Percentiles rank a stretch among this genome's conserved stretches.
Evolutionary conservation across 148 eudicot species (phyloP).

Genomic region (Camellia granthamiana): DNA sequence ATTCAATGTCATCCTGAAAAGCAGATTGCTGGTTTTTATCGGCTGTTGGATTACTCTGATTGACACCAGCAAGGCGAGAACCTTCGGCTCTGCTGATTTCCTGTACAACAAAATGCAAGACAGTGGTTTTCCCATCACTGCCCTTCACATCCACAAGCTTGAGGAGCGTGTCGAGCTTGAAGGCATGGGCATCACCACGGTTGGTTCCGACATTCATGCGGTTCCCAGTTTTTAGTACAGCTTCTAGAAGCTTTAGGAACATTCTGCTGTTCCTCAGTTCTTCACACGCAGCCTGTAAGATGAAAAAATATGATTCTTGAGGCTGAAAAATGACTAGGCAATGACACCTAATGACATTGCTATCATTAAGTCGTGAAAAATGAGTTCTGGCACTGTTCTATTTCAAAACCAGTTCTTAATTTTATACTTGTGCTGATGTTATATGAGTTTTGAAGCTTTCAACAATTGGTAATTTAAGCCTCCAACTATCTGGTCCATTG

Average conservation of each 20-base stretch:
- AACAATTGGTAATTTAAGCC: no score
- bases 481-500: no score
- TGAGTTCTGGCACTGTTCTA: no score
- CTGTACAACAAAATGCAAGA: slow-evolving; percentile 84
- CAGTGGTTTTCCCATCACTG: slow-evolving; percentile 75
- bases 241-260: slow-evolving; percentile 75
- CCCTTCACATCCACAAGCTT: slow-evolving; percentile 90
- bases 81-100: slow-evolving; percentile 76
- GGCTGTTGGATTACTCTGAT: slow-evolving; percentile 40
- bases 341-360: no score
- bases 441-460: no score
- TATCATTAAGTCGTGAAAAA: no score
- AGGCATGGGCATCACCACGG: slow-evolving; percentile 83
- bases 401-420: no score
- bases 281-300: slow-evolving; percentile 66
- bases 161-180: slow-evolving; percentile 81
- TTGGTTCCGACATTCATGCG: slow-evolving; percentile 84
- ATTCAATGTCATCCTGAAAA: slow-evolving; percentile 59
- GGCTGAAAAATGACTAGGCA: no score
- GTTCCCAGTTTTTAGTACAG: slow-evolving; percentile 86
- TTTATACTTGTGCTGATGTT: no score
- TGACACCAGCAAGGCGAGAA: not conserved
- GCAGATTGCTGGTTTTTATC: slow-evolving; percentile 30
- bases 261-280: slow-evolving; percentile 80
- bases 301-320: not conserved